phyloP scores from a whole-genome alignment of 176 grass and related monocot genomes.

The bread wheat (Triticum aestivum) region DNA sequence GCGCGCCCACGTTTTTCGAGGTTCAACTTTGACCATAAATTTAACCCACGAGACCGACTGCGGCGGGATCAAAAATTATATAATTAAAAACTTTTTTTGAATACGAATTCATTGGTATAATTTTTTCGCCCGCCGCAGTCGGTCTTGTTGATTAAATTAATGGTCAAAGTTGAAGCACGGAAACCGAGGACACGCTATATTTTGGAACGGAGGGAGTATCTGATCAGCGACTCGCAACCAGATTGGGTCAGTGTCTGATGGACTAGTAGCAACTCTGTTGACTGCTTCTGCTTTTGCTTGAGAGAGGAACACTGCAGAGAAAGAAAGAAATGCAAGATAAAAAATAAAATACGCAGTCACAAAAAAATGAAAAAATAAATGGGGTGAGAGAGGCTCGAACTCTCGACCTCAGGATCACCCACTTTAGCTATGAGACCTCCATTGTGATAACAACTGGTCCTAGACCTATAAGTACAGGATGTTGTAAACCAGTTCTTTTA shows the following conservation, averaged over 20 bases:
- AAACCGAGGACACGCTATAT: too few relatives aligned
- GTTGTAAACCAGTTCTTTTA: neutral
- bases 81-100: too few relatives aligned
- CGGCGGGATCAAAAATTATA: too few relatives aligned
- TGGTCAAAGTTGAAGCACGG: too few relatives aligned
- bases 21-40: too few relatives aligned
- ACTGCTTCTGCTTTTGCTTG: neutral
- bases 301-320: neutral
- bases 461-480: rapidly evolving
- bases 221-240: neutral
- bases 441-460: rapidly evolving
- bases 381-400: conserved; percentile 98
- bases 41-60: too few relatives aligned
- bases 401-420: conserved; percentile 97
- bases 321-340: neutral
- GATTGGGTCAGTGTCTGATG: conserved; percentile 1
- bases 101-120: too few relatives aligned
- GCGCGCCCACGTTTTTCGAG: too few relatives aligned
- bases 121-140: too few relatives aligned
- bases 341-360: neutral
- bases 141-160: too few relatives aligned
- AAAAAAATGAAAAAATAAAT: neutral
- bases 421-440: conserved; percentile 61
- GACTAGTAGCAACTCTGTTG: neutral
- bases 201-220: too few relatives aligned